phyloP scores from a whole-genome alignment of 371 early-diverging fungal genomes.

The Zychaea mexicana region DNA sequence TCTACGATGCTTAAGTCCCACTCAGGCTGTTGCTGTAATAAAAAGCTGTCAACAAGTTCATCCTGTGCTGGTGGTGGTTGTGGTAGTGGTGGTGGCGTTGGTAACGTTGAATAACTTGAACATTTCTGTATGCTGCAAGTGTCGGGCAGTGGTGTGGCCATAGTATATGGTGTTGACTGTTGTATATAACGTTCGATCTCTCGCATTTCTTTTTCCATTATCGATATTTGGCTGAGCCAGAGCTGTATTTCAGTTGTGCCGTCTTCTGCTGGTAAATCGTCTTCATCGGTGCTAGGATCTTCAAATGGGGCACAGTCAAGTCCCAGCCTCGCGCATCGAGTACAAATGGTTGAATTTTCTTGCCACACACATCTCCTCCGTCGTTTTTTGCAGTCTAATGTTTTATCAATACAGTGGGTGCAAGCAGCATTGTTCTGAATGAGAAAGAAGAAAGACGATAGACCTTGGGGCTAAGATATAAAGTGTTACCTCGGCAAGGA shows the following conservation, averaged over 20 bases:
- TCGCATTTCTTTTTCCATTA: neutral
- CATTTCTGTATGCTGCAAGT: neutral
- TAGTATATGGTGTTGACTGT: neutral
- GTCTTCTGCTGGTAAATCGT: neutral
- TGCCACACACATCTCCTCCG: slow-evolving; percentile 9
- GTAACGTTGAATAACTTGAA: neutral
- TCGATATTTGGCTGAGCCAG: neutral
- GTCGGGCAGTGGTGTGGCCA: neutral
- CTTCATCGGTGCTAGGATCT: slow-evolving; percentile 3
- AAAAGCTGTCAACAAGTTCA: neutral
- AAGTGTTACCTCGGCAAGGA: slow-evolving; percentile 9
- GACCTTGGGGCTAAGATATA: too few species aligned
- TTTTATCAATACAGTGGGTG: too few species aligned
- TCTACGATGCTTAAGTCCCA: slow-evolving; percentile 18
- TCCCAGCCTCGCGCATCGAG: slow-evolving; percentile 2
- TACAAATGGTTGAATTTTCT: slow-evolving; percentile 2
- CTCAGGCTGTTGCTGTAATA: neutral
- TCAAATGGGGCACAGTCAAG: slow-evolving; percentile 6
- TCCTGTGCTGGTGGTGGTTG: neutral
- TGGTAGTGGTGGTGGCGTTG: neutral
- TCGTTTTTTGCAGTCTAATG: slow-evolving; percentile 11
- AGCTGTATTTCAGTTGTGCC: neutral
- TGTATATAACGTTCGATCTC: neutral
- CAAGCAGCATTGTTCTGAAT: too few species aligned
- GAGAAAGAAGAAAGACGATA: neutral